These are phyloP conservation scores for Glaciozyma antarctica DNA, from an alignment of 768 basidiomycete species.

Conservation along the genomic window DNA sequence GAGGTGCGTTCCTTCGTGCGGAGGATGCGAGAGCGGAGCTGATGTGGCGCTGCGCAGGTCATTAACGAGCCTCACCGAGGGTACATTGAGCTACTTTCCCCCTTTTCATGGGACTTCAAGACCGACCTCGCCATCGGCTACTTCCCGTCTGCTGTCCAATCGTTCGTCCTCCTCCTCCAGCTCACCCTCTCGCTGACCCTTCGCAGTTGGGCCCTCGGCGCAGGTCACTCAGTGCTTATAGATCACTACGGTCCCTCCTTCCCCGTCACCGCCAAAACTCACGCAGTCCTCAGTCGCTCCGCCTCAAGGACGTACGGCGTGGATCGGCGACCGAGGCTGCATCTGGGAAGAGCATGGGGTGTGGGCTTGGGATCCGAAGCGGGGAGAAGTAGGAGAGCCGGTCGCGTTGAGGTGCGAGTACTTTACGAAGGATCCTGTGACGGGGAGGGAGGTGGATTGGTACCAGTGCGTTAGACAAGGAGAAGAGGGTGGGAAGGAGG, in stretches of 20 bases:
- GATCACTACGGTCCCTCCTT: constrained; percentile 73
- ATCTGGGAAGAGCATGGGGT: constrained; percentile 88
- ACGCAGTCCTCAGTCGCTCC: constrained; percentile 2
- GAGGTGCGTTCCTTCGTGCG: constrained; percentile 53
- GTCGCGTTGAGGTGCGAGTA: constrained; percentile 76
- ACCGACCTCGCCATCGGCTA: constrained; percentile 73
- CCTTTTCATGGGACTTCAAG: constrained; percentile 84
- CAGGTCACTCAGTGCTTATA: constrained; percentile 73
- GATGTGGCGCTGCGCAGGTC: constrained; percentile 9
- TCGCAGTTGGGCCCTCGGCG: constrained; percentile 83
- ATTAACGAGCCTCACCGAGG: constrained; percentile 56
- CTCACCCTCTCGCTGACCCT: constrained; percentile 55
- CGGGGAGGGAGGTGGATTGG: constrained; percentile 69
- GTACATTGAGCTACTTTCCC: constrained; percentile 69
- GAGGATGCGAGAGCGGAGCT: not conserved
- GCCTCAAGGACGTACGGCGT: constrained; percentile 48
- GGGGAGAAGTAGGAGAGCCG: constrained; percentile 55
- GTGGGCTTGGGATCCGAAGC: constrained; percentile 72
- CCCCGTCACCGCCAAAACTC: constrained; percentile 54
- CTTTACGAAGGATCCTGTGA: constrained; percentile 61
- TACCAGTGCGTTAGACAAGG: constrained; percentile 44
- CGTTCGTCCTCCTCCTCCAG: not conserved
- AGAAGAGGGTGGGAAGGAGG: not conserved
- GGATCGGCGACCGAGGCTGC: constrained; percentile 56
- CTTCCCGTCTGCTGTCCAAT: constrained; percentile 58